Conservation (phyloP, 2,329 filamentous ascomycete species). For the Curvularia spicifera region DNA sequence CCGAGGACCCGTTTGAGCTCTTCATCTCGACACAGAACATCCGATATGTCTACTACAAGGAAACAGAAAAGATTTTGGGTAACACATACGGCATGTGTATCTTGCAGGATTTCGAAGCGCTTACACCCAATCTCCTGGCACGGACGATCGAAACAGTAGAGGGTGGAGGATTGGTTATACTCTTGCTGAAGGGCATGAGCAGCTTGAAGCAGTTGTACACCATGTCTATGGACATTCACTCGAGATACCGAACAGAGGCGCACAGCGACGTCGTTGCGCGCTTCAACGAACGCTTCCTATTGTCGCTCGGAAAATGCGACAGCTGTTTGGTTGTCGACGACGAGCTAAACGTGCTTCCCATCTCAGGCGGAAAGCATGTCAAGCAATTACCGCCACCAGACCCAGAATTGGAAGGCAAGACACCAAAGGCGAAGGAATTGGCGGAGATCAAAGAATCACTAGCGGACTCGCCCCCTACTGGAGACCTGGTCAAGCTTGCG, state of each 20-base stretch:
- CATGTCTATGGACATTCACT: conserved; percentile 96
- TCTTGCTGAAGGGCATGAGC: conserved; percentile 94
- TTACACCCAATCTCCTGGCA: conserved; percentile 95
- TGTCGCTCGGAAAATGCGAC: conserved; percentile 93
- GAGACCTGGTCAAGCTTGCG: conserved; percentile 81
- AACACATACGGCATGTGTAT: conserved; percentile 99
- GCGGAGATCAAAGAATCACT: conserved; percentile 86
- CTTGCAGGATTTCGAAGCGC: conserved; percentile 94
- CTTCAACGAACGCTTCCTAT: conserved; percentile 96
- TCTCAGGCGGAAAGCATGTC: conserved; percentile 92
- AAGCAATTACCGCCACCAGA: conserved; percentile 79
- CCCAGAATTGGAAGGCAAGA: conserved; percentile 73
- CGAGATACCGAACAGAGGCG: conserved; percentile 93
- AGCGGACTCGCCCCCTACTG: conserved; percentile 83
- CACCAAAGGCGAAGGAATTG: conserved; percentile 74
- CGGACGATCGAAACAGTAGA: conserved; percentile 97
- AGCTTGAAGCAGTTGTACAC: conserved; percentile 98
- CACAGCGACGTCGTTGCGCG: conserved; percentile 92
- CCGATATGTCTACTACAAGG: conserved; percentile 99
- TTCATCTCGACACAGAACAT: conserved; percentile 97
- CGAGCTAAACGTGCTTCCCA: conserved; percentile 94
- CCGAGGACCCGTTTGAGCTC: conserved; percentile 94
- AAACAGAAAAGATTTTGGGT: conserved; percentile 97
- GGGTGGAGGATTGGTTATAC: conserved; percentile 87
- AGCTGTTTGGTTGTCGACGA: conserved; percentile 96